A percentile compares a stretch with the other conserved stretches of the same genome.
Conservation (phyloP, 2,329 filamentous ascomycete genomes). For the Xylariaceae sp. region DNA sequence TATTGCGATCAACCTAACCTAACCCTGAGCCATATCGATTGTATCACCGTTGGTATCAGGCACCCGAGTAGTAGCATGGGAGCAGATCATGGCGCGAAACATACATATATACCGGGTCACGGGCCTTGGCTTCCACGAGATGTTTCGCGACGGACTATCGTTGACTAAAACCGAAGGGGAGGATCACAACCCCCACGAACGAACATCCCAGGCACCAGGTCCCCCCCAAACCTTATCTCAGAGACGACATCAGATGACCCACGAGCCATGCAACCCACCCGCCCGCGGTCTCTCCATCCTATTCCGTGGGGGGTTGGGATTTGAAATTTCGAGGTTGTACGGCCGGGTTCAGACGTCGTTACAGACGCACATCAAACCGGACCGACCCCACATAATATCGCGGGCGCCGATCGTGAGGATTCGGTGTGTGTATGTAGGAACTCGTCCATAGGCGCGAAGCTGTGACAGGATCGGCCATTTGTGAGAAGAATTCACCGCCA, state of each 20-base stretch:
- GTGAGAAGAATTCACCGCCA: conserved; percentile 16
- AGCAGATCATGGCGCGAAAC: conserved; percentile 8
- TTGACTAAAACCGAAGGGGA: not conserved
- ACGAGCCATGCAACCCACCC: too few relatives aligned
- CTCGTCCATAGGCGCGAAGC: conserved; percentile 7
- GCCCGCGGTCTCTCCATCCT: too few relatives aligned
- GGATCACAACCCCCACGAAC: not conserved
- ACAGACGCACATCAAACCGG: conserved; percentile 20
- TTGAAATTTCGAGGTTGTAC: not conserved
- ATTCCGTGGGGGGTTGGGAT: too few relatives aligned
- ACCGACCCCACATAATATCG: not conserved
- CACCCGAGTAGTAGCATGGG: conserved; percentile 1
- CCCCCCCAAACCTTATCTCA: not conserved
- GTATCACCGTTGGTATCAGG: conserved; percentile 6
- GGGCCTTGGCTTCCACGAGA: conserved; percentile 20
- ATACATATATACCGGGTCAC: conserved; percentile 6
- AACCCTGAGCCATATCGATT: conserved; percentile 6
- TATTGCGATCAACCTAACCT: conserved; percentile 21
- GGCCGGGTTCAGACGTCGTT: not conserved
- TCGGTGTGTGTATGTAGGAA: not conserved
- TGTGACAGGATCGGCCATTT: conserved; percentile 20
- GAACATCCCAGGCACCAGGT: conserved; percentile 11
- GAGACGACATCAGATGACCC: too few relatives aligned
- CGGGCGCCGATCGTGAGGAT: not conserved
- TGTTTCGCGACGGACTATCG: conserved; percentile 18